Conservation (phyloP, 805 yeast genomes). For the Ogataea methanolica region DNA sequence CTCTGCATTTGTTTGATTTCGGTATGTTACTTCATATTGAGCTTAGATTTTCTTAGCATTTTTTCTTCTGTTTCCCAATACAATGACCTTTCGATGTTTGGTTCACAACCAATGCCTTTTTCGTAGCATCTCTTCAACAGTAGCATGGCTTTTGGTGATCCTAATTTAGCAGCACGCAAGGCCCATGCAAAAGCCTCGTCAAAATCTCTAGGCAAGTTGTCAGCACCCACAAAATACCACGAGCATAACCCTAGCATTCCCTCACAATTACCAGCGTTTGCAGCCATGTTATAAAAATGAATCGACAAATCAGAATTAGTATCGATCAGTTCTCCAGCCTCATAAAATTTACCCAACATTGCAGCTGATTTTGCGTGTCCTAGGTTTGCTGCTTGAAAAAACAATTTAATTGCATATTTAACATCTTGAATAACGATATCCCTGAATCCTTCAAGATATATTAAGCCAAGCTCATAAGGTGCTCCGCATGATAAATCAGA, state of each 20-base stretch:
- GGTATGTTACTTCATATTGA: no score
- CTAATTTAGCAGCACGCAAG: constrained; percentile 70
- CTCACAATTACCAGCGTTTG: constrained; percentile 78
- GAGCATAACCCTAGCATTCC: constrained; percentile 95
- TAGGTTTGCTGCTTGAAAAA: constrained; percentile 82
- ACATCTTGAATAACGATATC: constrained; percentile 84
- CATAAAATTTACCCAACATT: constrained; percentile 78
- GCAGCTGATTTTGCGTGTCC: constrained; percentile 82
- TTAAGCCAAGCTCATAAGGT: constrained; percentile 85
- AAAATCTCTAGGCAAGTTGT: constrained; percentile 76
- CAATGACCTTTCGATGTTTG: constrained; percentile 52
- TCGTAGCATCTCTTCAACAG: constrained; percentile 82
- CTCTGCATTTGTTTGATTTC: no score
- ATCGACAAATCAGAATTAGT: constrained; percentile 80
- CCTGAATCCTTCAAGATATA: constrained; percentile 76
- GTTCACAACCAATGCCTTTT: constrained; percentile 79
- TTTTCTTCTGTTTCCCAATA: constrained; percentile 67
- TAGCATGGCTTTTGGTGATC: constrained; percentile 77
- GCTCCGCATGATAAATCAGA: constrained; percentile 87
- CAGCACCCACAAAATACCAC: constrained; percentile 92
- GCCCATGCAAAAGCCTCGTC: constrained; percentile 96
- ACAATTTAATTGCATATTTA: constrained; percentile 79
- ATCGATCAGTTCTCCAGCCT: constrained; percentile 69
- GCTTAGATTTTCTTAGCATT: constrained; percentile 36
- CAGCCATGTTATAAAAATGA: constrained; percentile 90